Percentiles rank a stretch among this genome's conserved stretches.
These are phyloP conservation scores for Rhodotorula diobovata DNA, from an alignment of 768 basidiomycete genomes.

Conservation along the genomic window DNA sequence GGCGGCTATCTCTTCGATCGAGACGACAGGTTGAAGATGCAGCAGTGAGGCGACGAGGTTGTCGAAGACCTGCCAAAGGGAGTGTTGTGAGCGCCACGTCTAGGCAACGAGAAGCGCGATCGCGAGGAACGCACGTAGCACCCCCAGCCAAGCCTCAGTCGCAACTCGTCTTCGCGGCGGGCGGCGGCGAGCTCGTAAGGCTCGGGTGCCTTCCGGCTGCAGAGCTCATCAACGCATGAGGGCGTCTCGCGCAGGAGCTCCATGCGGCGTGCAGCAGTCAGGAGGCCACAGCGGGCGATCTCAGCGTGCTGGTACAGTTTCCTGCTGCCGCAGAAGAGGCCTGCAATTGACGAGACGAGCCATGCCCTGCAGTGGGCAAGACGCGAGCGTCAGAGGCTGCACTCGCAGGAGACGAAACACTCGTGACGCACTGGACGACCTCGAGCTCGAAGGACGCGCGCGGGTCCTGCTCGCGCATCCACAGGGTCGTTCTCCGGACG, in stretches of 20 bases:
- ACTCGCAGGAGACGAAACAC: no score
- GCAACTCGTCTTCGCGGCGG: neutral
- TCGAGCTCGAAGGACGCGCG: neutral
- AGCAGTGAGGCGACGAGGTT: neutral
- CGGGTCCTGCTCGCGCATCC: conserved; percentile 1
- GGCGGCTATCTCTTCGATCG: neutral
- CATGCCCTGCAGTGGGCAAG: no score
- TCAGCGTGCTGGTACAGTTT: conserved; percentile 8
- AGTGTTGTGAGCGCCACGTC: rapidly evolving
- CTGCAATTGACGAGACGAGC: neutral
- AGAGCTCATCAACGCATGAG: neutral
- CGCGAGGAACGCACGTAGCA: neutral
- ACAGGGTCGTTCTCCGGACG: neutral
- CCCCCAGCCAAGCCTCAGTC: neutral
- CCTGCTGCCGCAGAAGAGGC: neutral
- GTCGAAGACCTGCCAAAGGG: neutral
- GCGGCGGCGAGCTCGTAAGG: neutral
- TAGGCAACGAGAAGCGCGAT: no score
- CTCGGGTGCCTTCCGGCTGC: neutral
- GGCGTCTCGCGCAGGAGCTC: neutral
- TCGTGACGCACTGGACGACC: conserved; percentile 1
- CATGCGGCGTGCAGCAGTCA: neutral
- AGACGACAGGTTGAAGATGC: neutral
- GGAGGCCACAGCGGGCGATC: neutral
- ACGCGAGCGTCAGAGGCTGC: no score